A percentile compares a stretch with the other conserved stretches of the same genome.
Conservation (phyloP, 1,284 basidiomycete genomes). For the Rhodotorula sp. region DNA sequence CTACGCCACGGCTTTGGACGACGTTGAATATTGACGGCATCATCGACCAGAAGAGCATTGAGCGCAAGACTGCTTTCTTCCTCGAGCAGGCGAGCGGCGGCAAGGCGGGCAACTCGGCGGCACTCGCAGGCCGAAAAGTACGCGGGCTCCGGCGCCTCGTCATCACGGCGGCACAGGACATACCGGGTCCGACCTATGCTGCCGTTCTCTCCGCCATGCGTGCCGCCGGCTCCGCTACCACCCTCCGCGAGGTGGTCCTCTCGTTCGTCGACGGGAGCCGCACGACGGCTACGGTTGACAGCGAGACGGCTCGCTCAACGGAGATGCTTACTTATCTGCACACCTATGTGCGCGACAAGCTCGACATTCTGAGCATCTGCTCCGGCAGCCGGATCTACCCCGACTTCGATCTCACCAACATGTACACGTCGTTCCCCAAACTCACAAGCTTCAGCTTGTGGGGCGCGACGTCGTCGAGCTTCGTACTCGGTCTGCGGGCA, state of each 20-base stretch:
- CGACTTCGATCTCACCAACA: conserved; percentile 19
- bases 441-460: conserved; percentile 14
- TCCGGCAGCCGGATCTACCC: conserved; percentile 21
- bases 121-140: not conserved
- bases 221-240: not conserved
- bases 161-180: conserved; percentile 29
- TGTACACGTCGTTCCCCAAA: conserved; percentile 14
- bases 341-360: not conserved
- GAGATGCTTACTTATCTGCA: conserved; percentile 18
- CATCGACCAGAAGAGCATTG: conserved; percentile 18
- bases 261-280: conserved; percentile 31
- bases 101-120: not conserved
- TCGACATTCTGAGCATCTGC: conserved; percentile 8
- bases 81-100: not conserved
- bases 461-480: conserved; percentile 15
- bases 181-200: not conserved
- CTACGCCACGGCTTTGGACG: conserved; percentile 21
- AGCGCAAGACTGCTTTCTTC: conserved; percentile 7
- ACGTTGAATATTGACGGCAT: conserved; percentile 29
- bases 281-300: conserved; percentile 14
- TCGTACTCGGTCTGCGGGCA: conserved; percentile 17
- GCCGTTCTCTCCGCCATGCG: conserved; percentile 1
- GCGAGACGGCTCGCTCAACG: conserved; percentile 6
- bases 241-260: conserved; percentile 16
- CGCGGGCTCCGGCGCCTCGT: conserved; percentile 14